Conservation (phyloP, 2,329 filamentous ascomycete species). For the Parastagonospora avenae region DNA sequence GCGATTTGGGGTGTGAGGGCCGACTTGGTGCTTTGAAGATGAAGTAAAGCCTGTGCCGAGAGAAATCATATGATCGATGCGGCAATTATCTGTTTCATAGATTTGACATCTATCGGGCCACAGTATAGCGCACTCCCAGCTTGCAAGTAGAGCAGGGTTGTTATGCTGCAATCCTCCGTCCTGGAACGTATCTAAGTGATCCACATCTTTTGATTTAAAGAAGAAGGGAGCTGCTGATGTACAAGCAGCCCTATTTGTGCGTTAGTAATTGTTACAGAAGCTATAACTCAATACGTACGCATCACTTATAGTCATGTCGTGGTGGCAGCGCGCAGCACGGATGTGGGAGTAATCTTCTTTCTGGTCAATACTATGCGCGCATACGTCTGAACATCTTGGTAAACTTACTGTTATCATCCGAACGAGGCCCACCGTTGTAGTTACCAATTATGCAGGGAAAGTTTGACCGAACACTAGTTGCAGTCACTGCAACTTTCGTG, state of each 20-base stretch:
- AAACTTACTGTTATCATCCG: not conserved
- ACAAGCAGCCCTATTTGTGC: not conserved
- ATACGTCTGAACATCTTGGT: too few species aligned
- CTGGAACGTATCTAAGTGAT: not conserved
- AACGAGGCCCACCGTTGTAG: not conserved
- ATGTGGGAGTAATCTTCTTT: too few species aligned
- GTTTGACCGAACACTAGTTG: not conserved
- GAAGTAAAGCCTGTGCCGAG: not conserved
- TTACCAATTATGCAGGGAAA: not conserved
- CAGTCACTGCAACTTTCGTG: not conserved
- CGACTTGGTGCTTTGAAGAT: not conserved
- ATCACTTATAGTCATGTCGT: not conserved
- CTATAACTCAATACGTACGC: not conserved
- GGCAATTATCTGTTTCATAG: too few species aligned
- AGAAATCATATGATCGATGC: not conserved
- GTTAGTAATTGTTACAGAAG: too few species aligned
- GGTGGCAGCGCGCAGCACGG: too few species aligned
- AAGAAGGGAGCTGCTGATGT: not conserved
- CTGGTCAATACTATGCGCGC: too few species aligned
- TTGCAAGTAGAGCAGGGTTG: not conserved
- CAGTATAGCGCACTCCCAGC: not conserved
- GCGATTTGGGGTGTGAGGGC: too few species aligned
- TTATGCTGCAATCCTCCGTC: not conserved
- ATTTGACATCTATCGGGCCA: not conserved
- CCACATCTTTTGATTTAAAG: not conserved